Evolutionary conservation across 768 basidiomycete genomes (phyloP), one percentile per base, ranked within the genome.

Genomic region (Sporobolomyces roseus): DNA sequence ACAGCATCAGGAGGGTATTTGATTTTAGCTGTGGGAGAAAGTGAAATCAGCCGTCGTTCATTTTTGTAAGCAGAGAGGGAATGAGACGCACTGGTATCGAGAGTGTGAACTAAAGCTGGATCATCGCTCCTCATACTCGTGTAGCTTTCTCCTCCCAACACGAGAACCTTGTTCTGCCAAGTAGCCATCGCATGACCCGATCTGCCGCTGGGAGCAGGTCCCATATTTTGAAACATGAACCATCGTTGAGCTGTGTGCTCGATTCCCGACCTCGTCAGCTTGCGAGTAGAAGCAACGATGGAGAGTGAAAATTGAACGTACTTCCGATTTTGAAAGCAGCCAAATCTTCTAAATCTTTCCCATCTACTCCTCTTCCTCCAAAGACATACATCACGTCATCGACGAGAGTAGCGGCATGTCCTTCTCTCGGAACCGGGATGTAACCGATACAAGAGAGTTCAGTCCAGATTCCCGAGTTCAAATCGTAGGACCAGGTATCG

Each of bases 151-250:
- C 96, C 96, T 48, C 96, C 96, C 21, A 99, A 84, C 8, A 99
- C 93, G 73, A 91, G 90, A 7, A 99, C 89, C 69, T 87, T 85
- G 54, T 87, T 84, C 35, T 90, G 91, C 77, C 89, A 87, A 17
- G 91, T 87, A 10, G 93, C 91, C 93, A 99, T 94, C n/a, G 94
- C 90, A 79, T 99, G 96, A 2, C 96, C 96, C 13, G 91, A 93
- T 56, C 96, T 85, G 4, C 91, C 90, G 46, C 83, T 87, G 1
- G 96, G 96, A 21, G 91, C 85, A 23, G 94, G 94, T 0, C 96
- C 96, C 96, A 99, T 99, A 77, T 97, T 96, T 79, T 97, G 93
- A 82, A 99, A 99, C 91, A 93, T 98, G 80, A 93, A 99, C 96
- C 96, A 99, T 74, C 96, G 84, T 76, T 92, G 90, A 79, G 93